Conservation (phyloP, 768 basidiomycete genomes). For the Scleroderma citrinum region DNA sequence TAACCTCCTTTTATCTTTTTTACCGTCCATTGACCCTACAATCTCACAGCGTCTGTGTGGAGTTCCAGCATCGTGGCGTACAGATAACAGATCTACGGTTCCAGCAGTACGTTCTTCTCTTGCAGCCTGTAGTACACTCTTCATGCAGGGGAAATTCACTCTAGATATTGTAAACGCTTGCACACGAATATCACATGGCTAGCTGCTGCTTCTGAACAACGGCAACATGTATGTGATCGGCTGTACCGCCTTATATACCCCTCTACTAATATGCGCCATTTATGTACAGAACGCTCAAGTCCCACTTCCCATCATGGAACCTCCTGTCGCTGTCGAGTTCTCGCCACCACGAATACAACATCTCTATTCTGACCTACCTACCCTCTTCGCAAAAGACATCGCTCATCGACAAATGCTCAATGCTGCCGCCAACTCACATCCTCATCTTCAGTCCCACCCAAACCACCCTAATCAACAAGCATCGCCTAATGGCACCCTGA, state of each 20-base stretch:
- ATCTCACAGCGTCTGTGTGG: conserved; percentile 48
- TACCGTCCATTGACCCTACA: conserved; percentile 5
- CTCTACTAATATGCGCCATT: no score
- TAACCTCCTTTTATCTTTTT: conserved; percentile 14
- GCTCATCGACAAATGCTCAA: conserved; percentile 37
- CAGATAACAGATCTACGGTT: conserved; percentile 44
- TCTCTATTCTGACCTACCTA: conserved; percentile 56
- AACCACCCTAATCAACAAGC: conserved; percentile 17
- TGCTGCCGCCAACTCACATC: conserved; percentile 9
- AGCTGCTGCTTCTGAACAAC: conserved; percentile 60
- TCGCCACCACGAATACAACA: conserved; percentile 55
- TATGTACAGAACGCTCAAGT: conserved; percentile 27
- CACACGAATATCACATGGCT: conserved; percentile 71
- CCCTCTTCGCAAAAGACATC: conserved; percentile 58
- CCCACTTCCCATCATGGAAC: conserved; percentile 54
- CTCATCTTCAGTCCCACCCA: not conserved
- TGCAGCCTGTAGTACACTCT: not conserved
- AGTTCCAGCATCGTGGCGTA: conserved; percentile 54
- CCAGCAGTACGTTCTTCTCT: conserved; percentile 44
- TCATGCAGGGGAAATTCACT: conserved; percentile 9
- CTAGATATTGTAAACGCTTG: conserved; percentile 54
- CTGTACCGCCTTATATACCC: no score
- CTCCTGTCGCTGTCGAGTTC: conserved; percentile 47
- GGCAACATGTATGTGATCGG: conserved; percentile 38
- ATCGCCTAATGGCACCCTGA: conserved; percentile 35